phyloP scores from a whole-genome alignment of 2,329 filamentous ascomycete species.

The Coniochaeta ligniaria region DNA sequence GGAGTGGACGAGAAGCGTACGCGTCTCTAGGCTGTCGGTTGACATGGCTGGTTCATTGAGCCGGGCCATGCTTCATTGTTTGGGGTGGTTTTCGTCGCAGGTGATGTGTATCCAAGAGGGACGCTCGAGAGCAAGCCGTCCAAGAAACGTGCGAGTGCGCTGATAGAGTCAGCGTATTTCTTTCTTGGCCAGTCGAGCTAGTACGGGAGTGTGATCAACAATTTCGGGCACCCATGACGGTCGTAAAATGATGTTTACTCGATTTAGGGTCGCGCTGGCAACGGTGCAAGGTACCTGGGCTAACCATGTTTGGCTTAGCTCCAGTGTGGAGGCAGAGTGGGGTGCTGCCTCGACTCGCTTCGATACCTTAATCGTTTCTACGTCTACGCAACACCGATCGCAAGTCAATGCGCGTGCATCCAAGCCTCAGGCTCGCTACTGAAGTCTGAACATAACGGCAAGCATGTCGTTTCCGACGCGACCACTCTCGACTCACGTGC shows the following conservation, averaged over 20 bases:
- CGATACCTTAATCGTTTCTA: too few species aligned
- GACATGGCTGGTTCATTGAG: slow-evolving; percentile 68
- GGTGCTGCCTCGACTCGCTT: too few species aligned
- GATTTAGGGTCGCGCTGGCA: slow-evolving; percentile 9
- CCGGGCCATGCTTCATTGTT: slow-evolving; percentile 61
- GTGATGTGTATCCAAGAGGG: slow-evolving; percentile 2
- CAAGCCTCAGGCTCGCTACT: neutral
- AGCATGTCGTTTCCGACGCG: slow-evolving; percentile 50
- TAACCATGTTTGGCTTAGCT: neutral
- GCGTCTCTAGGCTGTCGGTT: slow-evolving; percentile 62
- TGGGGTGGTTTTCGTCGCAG: slow-evolving; percentile 8
- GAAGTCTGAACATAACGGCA: slow-evolving; percentile 1
- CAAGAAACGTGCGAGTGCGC: neutral
- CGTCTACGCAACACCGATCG: neutral
- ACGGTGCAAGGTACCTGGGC: neutral
- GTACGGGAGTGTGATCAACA: slow-evolving; percentile 4
- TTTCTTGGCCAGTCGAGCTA: neutral
- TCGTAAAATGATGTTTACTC: slow-evolving; percentile 17
- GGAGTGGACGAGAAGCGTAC: slow-evolving; percentile 36
- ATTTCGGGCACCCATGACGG: slow-evolving; percentile 8
- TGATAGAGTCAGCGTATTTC: neutral
- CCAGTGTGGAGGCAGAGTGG: too few species aligned
- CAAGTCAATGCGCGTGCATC: neutral
- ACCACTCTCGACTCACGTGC: slow-evolving; percentile 59
- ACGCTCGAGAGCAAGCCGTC: neutral